Base-by-base conservation (phyloP, 2,329 filamentous ascomycete species). In the Tolypocladium nubicola region DNA sequence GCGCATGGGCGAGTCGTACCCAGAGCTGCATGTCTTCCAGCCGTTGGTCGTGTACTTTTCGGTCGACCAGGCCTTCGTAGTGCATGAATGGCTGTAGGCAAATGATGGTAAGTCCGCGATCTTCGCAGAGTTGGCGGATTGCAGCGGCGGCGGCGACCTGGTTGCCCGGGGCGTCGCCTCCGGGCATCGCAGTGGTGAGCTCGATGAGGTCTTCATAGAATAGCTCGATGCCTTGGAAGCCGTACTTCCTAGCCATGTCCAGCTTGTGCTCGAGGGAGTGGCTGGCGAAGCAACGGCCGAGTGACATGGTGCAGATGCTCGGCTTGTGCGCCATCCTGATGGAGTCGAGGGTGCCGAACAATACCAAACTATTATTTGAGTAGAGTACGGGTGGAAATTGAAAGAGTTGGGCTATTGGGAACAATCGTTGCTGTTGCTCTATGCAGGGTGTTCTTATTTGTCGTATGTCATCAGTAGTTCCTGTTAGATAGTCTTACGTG, bases 41-140 rank as follows among this genome's bases (percentile, higher is more conserved):
- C 4, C 84, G 76, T 33, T 75, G 70, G 1, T 71, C 70, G 64
- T 88, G 86, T 58, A 80, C 75, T 19, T 70, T 63, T 11, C 86
- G 76, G 69, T 90, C 83, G 7, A 84, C 59, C 0, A 91, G 77
- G 1, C 89, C 89, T 62, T 92, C 89, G 71, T 88, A 91, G 71
- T 90, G 83, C 74, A 82, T 81, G 68, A 93, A 92, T 0, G 89
- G 89, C 66, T 90, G 88, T 0, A 92, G 77, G 60, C 83, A 86
- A 62, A 90, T 76, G 62, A 90, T 62, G 14, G 59, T 39, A 5
- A 90, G 76, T 38, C 68, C 70, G 33, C 82, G 76, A 3, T 75
- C 73, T 30, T 76, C 69, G 70, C 85, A 89, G 49, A 90, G 76
- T 0, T 71, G 65, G 33, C 76, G 76, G 58, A 89, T 79, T 53